Conservation (phyloP, 169 alveolate species). For the Plasmodium gaboni region DNA sequence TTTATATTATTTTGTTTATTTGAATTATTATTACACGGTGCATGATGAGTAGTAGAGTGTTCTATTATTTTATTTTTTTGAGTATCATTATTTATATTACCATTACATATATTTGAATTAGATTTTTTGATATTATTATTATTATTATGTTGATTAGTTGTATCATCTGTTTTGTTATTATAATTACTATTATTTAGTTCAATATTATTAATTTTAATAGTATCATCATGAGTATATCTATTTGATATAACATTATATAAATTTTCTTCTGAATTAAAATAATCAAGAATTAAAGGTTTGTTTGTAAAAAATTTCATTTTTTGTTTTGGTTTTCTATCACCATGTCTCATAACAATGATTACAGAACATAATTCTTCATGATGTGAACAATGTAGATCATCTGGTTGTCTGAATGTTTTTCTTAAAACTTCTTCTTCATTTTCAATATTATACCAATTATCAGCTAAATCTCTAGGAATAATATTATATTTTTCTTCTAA, state of each 20-base stretch:
- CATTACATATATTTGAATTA: not conserved
- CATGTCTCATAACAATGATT: constrained; percentile 98
- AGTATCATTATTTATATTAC: not conserved
- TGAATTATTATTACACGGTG: too few relatives aligned
- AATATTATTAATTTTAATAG: not conserved
- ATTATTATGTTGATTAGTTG: not conserved
- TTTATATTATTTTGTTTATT: too few relatives aligned
- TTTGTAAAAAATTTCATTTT: constrained; percentile 94
- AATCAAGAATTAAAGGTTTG: constrained; percentile 87
- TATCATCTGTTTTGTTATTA: not conserved
- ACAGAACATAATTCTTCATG: constrained; percentile 96
- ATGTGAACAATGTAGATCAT: constrained; percentile 73
- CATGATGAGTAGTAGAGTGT: too few relatives aligned
- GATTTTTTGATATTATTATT: not conserved
- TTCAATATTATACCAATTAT: constrained; percentile 78
- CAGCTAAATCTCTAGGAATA: constrained; percentile 79
- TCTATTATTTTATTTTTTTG: too few relatives aligned
- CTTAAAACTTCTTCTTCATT: constrained; percentile 80
- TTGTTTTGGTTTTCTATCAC: constrained; percentile 97
- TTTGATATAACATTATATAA: constrained; percentile 31
- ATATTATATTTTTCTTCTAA: constrained; percentile 82
- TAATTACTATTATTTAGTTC: not conserved
- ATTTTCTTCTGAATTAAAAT: constrained; percentile 80
- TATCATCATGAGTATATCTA: constrained; percentile 15
- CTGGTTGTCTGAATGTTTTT: constrained; percentile 81